These are phyloP conservation scores for Yamadazyma endophytica DNA, from an alignment of 805 yeast species.

Conservation along the genomic window DNA sequence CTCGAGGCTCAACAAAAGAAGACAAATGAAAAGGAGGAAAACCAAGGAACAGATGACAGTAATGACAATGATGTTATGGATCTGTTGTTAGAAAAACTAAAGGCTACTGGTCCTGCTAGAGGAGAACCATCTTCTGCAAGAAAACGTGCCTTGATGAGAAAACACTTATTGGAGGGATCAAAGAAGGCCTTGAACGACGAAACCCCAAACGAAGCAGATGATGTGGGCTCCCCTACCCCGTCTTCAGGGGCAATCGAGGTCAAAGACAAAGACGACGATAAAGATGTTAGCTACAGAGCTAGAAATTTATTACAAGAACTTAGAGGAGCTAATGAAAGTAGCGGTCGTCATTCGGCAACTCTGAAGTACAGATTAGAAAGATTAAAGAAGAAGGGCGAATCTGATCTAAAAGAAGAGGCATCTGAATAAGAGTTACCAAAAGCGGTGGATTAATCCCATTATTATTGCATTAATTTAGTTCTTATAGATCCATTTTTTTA, in stretches of 20 bases:
- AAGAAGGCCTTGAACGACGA: slow-evolving; percentile 6
- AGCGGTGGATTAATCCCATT: no score
- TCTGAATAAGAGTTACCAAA: no score
- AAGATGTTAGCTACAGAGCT: slow-evolving; percentile 52
- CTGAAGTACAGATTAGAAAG: slow-evolving; percentile 41
- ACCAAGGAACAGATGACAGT: slow-evolving; percentile 19
- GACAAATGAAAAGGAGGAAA: slow-evolving; percentile 27
- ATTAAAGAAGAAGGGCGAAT: slow-evolving; percentile 23
- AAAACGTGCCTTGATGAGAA: slow-evolving; percentile 72
- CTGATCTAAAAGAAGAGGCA: slow-evolving; percentile 5
- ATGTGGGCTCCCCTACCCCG: slow-evolving; percentile 7
- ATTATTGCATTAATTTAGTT: no score
- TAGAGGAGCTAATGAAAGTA: slow-evolving; percentile 30
- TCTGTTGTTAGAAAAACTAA: slow-evolving; percentile 75
- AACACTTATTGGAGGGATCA: slow-evolving; percentile 44
- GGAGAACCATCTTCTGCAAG: slow-evolving; percentile 79
- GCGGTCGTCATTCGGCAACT: slow-evolving; percentile 32
- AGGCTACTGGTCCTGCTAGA: slow-evolving; percentile 77
- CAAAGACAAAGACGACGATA: slow-evolving; percentile 7
- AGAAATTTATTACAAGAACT: slow-evolving; percentile 59
- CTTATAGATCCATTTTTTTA: no score
- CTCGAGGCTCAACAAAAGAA: slow-evolving; percentile 44
- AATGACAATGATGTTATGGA: slow-evolving; percentile 70
- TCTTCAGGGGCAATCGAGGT: not conserved
- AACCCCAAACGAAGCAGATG: slow-evolving; percentile 1